Conservation (phyloP, 148 eudicot species). For the Silene latifolia region DNA sequence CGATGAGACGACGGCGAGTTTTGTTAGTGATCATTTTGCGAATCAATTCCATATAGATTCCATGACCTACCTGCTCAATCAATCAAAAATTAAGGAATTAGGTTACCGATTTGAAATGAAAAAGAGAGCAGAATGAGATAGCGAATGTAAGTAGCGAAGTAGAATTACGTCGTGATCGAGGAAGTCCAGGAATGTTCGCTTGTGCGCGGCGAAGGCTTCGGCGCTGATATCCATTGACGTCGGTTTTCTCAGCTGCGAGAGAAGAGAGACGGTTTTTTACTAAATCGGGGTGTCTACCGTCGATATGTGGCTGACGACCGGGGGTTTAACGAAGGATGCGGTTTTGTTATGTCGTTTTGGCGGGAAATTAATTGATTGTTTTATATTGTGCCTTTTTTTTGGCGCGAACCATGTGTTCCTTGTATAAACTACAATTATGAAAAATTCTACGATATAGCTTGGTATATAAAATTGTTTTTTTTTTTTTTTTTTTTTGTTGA, state of each 20-base stretch:
- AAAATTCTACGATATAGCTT: too few species aligned
- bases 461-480: too few species aligned
- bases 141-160: background rate
- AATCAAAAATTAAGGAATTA: background rate
- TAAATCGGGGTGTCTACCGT: too few species aligned
- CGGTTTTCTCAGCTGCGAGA: background rate
- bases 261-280: background rate
- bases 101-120: background rate
- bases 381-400: background rate
- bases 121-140: background rate
- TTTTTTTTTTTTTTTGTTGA: too few species aligned
- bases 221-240: constrained; percentile 72
- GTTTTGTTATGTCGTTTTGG: constrained; percentile 18
- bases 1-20: constrained; percentile 69
- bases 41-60: constrained; percentile 56
- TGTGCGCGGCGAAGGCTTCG: constrained; percentile 73
- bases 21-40: constrained; percentile 61
- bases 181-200: constrained; percentile 78
- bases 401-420: constrained; percentile 9
- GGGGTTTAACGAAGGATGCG: background rate
- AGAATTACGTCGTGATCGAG: constrained; percentile 63
- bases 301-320: background rate
- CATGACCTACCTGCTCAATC: constrained; percentile 45
- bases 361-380: constrained; percentile 13
- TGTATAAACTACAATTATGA: too few species aligned